Evolutionary conservation across 2,329 filamentous ascomycete genomes (phyloP).

Genomic region (Neoascochyta sp.): DNA sequence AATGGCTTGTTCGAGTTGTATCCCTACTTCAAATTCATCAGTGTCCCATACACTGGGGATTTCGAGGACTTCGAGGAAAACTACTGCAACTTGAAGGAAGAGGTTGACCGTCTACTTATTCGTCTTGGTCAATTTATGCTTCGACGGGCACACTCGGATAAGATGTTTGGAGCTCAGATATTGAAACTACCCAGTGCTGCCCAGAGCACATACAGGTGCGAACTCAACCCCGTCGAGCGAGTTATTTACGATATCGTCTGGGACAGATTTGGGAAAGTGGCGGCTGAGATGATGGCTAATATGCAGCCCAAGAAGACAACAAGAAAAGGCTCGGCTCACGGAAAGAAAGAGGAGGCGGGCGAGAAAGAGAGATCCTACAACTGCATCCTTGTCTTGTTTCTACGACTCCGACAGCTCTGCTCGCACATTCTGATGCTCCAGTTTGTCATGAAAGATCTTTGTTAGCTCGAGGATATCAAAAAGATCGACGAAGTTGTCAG

Average conservation of each 20-base stretch:
- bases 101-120: constrained; percentile 34
- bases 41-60: constrained; percentile 40
- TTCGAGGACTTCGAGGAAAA: constrained; percentile 45
- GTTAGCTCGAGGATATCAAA: constrained; percentile 47
- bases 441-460: constrained; percentile 43
- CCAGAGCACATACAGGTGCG: constrained; percentile 42
- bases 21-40: constrained; percentile 46
- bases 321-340: no score
- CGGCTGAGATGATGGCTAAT: no score
- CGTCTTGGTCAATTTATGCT: constrained; percentile 50
- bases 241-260: constrained; percentile 54
- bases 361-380: constrained; percentile 3
- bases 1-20: constrained; percentile 32
- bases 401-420: constrained; percentile 51
- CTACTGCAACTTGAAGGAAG: constrained; percentile 38
- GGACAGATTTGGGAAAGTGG: constrained; percentile 40
- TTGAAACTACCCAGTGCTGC: constrained; percentile 52
- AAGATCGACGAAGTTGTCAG: constrained; percentile 38
- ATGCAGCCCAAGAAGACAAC: constrained; percentile 16
- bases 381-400: constrained; percentile 38
- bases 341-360: background rate
- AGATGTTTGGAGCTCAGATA: constrained; percentile 52
- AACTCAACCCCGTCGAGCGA: constrained; percentile 53
- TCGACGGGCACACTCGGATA: constrained; percentile 52
- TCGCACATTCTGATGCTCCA: constrained; percentile 50